Evolutionary conservation across 768 basidiomycete species (phyloP).

Genomic region (Mycena amicta): DNA sequence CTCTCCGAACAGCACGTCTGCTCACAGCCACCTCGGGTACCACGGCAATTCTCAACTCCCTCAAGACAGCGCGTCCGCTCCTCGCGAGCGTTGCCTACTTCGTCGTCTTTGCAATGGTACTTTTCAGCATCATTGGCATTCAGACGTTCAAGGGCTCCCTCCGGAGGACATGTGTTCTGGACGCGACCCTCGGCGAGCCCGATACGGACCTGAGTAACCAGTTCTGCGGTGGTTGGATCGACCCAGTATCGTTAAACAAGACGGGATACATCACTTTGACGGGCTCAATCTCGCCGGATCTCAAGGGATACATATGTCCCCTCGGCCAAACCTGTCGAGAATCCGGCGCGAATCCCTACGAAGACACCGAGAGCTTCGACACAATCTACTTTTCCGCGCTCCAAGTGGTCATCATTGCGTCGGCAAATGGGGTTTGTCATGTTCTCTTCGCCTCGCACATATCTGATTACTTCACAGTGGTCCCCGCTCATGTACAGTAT

Average conservation of each 20-base stretch:
- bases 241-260: constrained; percentile 53
- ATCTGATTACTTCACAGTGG: constrained; percentile 66
- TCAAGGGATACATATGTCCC: constrained; percentile 91
- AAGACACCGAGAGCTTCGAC: constrained; percentile 80
- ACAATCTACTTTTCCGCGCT: constrained; percentile 80
- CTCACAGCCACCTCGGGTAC: constrained; percentile 91
- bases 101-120: constrained; percentile 82
- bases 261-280: constrained; percentile 40
- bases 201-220: constrained; percentile 50
- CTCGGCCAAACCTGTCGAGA: constrained; percentile 83
- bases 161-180: constrained; percentile 61
- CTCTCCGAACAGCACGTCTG: constrained; percentile 79
- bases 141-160: constrained; percentile 91
- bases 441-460: background rate
- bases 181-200: constrained; percentile 55
- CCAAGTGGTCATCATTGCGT: constrained; percentile 84
- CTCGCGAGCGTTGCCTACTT: constrained; percentile 90
- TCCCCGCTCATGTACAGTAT: constrained; percentile 81
- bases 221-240: constrained; percentile 81
- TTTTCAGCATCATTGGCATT: constrained; percentile 94
- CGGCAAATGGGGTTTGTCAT: constrained; percentile 64
- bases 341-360: constrained; percentile 68
- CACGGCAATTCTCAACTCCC: constrained; percentile 88
- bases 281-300: constrained; percentile 24
- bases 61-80: constrained; percentile 90